These are phyloP conservation scores for Dunaliella sp. DNA, from an alignment of 139 green algal genomes.

Conservation along the genomic window DNA sequence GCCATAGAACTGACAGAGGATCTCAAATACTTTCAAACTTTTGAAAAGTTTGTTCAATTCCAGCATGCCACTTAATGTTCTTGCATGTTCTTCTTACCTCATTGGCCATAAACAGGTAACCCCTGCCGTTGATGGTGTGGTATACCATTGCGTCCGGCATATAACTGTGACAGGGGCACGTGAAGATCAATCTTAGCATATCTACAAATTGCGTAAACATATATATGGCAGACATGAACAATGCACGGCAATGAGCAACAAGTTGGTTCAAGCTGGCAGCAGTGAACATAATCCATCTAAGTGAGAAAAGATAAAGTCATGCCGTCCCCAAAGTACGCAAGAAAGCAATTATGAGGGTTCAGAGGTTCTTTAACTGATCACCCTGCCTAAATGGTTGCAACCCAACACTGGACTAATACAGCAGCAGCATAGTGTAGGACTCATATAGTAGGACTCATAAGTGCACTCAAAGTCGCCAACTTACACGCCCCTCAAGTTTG, in stretches of 20 bases:
- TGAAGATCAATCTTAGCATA: background rate
- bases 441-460: too few relatives aligned
- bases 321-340: background rate
- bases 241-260: background rate
- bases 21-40: too few relatives aligned
- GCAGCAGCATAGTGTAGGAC: too few relatives aligned
- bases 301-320: background rate
- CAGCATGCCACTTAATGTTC: too few relatives aligned
- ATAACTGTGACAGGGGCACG: background rate
- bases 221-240: too few relatives aligned
- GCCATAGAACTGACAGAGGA: too few relatives aligned
- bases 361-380: background rate
- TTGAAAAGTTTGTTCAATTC: too few relatives aligned
- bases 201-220: background rate
- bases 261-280: background rate
- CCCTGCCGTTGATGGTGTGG: background rate
- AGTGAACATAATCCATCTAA: background rate
- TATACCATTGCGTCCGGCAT: conserved; percentile 27
- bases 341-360: background rate
- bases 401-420: too few relatives aligned
- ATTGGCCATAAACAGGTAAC: conserved; percentile 22
- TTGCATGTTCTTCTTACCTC: too few relatives aligned
- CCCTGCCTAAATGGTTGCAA: too few relatives aligned
- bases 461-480: too few relatives aligned
- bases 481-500: background rate